A percentile compares a stretch with the other conserved stretches of the same genome.
phyloP scores from a whole-genome alignment of 192 early-diverging fungal species.

The Anaeromyces robustus region DNA sequence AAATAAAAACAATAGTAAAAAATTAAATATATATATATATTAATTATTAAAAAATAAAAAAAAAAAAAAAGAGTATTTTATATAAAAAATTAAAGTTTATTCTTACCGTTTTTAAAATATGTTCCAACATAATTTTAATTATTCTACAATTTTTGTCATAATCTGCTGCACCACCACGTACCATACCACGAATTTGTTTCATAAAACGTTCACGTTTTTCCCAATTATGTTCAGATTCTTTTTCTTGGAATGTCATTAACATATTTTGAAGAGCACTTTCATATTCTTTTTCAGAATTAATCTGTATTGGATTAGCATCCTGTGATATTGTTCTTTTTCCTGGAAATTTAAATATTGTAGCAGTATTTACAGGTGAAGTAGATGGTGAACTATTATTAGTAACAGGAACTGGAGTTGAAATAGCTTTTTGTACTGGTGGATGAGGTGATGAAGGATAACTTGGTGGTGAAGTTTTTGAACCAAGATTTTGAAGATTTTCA shows the following conservation, averaged over 20 bases:
- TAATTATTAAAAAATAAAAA: too few relatives aligned
- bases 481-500: not conserved
- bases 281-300: not conserved
- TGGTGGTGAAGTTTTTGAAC: not conserved
- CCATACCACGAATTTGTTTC: not conserved
- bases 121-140: not conserved
- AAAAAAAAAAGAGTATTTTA: too few relatives aligned
- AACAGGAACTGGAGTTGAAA: not conserved
- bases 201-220: not conserved
- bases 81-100: too few relatives aligned
- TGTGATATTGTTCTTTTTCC: not conserved
- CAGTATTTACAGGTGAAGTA: not conserved
- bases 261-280: not conserved
- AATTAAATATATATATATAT: too few relatives aligned
- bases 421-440: not conserved
- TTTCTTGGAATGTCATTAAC: not conserved
- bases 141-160: not conserved
- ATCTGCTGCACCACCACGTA: not conserved
- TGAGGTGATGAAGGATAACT: not conserved
- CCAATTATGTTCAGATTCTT: not conserved
- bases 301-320: not conserved
- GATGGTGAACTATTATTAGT: not conserved
- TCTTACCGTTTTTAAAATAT: not conserved
- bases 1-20: too few relatives aligned
- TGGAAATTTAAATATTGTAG: not conserved